phyloP scores from a whole-genome alignment of 352 stramenopile genomes.

The Pythium biforme region DNA sequence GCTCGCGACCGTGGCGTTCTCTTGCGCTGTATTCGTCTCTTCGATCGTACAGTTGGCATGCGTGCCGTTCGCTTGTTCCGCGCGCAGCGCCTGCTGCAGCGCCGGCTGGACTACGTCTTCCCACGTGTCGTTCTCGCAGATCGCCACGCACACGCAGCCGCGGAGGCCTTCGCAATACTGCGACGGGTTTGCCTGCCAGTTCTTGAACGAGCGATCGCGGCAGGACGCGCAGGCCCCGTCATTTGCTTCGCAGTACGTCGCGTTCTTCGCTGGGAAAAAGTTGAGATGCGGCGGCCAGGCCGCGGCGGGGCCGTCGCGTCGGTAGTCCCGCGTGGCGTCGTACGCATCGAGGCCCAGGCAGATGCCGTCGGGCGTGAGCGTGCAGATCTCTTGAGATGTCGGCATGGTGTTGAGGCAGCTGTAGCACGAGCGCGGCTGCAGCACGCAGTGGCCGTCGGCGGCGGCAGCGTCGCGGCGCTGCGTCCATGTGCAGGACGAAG shows the following conservation, averaged over 20 bases:
- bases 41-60: conserved; percentile 11
- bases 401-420: conserved; percentile 27
- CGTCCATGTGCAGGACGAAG: conserved; percentile 50
- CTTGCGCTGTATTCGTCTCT: conserved; percentile 9
- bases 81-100: conserved; percentile 19
- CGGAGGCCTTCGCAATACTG: conserved; percentile 42
- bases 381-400: conserved; percentile 37
- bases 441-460: conserved; percentile 30
- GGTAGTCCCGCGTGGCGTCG: conserved; percentile 50
- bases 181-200: conserved; percentile 39
- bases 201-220: conserved; percentile 34
- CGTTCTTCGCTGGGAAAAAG: conserved; percentile 53
- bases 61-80: conserved; percentile 11
- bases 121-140: conserved; percentile 46
- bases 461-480: conserved; percentile 17
- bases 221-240: conserved; percentile 43
- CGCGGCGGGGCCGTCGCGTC: conserved; percentile 29
- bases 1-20: not conserved
- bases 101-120: conserved; percentile 37
- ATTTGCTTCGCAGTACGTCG: conserved; percentile 49
- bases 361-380: conserved; percentile 45
- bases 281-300: conserved; percentile 54
- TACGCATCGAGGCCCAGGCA: conserved; percentile 45
- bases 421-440: conserved; percentile 43
- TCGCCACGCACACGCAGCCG: conserved; percentile 50